Evolutionary conservation across 2,329 filamentous ascomycete genomes (phyloP).

Genomic region (Aspergillus pseudonomiae): DNA sequence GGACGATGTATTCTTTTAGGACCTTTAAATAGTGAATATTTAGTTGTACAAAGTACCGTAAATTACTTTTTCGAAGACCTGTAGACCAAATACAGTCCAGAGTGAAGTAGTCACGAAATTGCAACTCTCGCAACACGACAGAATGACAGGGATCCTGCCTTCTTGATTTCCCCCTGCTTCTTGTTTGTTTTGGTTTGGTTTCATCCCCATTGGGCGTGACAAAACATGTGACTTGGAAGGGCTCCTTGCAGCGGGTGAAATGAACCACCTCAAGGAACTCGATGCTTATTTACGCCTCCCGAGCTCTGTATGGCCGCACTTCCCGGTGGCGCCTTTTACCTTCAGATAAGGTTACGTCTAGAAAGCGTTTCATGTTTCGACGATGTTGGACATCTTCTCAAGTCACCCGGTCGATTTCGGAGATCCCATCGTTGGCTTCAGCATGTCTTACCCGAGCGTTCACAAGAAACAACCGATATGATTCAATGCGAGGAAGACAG

Average conservation of each 20-base stretch:
- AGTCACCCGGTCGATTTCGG: too few species aligned
- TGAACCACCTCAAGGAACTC: background rate
- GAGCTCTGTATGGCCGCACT: background rate
- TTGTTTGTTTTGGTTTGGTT: background rate
- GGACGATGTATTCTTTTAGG: too few species aligned
- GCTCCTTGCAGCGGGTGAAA: background rate
- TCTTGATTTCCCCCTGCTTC: background rate
- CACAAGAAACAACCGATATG: background rate
- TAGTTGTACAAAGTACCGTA: too few species aligned
- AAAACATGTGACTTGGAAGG: background rate
- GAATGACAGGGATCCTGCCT: background rate
- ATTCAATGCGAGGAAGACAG: background rate
- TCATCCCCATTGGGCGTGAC: background rate
- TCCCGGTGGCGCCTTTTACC: background rate
- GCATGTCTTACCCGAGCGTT: background rate
- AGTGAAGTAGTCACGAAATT: too few species aligned
- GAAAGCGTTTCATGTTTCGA: background rate
- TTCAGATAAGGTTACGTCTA: background rate
- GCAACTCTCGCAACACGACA: too few species aligned
- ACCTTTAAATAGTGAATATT: too few species aligned
- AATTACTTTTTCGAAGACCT: too few species aligned
- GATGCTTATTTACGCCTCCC: background rate
- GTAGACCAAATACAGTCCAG: too few species aligned
- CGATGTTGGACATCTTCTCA: background rate
- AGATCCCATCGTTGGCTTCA: too few species aligned